Conservation (phyloP, 106 monocot genomes). For the Dendrobium chrysotoxum region DNA sequence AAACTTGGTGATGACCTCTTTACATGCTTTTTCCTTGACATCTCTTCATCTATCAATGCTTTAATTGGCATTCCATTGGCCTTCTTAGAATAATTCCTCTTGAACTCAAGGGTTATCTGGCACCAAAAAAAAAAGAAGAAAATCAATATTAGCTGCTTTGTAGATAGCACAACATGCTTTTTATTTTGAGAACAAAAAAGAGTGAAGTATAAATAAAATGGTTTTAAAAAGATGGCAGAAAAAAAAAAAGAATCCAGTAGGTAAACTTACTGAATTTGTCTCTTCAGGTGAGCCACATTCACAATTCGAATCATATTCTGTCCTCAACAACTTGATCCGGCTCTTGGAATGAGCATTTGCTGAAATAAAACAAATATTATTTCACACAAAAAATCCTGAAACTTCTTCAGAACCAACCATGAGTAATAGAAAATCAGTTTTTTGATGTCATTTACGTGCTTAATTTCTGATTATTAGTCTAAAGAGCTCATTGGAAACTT, state of each 20-base stretch:
- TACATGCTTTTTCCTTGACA: conserved; percentile 30
- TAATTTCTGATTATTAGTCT: not conserved
- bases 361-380: conserved; percentile 6
- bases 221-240: not conserved
- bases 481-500: not conserved
- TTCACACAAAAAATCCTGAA: not conserved
- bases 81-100: conserved; percentile 23
- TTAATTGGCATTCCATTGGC: conserved; percentile 28
- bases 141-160: not conserved
- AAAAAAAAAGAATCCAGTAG: not conserved
- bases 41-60: conserved; percentile 34
- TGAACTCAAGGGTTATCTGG: conserved; percentile 18
- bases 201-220: too few species aligned
- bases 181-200: not conserved
- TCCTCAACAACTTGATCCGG: conserved; percentile 8
- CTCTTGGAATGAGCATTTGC: conserved; percentile 14
- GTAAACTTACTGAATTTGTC: conserved; percentile 25
- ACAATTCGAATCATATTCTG: conserved; percentile 8
- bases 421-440: not conserved
- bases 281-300: conserved; percentile 7
- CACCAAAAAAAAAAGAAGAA: conserved; percentile 1
- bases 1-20: conserved; percentile 44
- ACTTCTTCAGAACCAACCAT: not conserved
- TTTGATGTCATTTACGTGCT: not conserved
- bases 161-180: not conserved